Percentiles rank a stretch among this genome's conserved stretches.
phyloP scores from a whole-genome alignment of 495 filamentous ascomycete species.

The Glonium stellatum region DNA sequence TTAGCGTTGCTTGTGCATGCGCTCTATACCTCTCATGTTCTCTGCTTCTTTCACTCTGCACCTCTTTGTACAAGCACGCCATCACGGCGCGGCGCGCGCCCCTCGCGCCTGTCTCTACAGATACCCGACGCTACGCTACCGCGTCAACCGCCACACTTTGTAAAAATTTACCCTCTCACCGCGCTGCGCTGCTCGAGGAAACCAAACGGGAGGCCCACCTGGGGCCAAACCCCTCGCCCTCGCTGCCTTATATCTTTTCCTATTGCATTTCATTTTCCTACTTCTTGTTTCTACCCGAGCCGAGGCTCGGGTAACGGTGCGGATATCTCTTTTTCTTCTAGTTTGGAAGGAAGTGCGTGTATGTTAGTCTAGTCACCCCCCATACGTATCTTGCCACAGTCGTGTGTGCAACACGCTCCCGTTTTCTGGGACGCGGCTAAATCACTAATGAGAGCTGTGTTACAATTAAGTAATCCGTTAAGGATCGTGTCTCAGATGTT shows the following conservation, averaged over 20 bases:
- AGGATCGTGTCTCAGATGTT: no score
- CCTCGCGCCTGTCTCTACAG: slow-evolving; percentile 28
- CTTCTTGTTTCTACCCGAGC: neutral
- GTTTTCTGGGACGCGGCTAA: no score
- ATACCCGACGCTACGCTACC: slow-evolving; percentile 20
- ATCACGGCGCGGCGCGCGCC: neutral
- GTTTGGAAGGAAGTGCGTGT: no score
- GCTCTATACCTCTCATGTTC: neutral
- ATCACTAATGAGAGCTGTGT: no score
- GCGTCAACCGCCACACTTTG: neutral
- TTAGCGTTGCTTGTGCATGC: neutral
- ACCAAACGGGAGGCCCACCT: neutral
- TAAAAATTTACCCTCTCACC: neutral
- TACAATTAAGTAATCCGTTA: no score
- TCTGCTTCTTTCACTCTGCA: neutral
- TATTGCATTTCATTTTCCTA: neutral
- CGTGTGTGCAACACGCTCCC: no score
- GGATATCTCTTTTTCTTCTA: no score
- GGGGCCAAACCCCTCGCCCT: neutral
- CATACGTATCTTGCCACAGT: no score
- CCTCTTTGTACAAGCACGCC: neutral
- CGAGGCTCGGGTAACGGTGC: neutral
- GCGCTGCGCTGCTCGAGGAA: neutral
- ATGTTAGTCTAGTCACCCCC: no score
- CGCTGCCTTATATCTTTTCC: neutral